Conservation (phyloP, 1,284 basidiomycete species). For the Irpex lacteus region DNA sequence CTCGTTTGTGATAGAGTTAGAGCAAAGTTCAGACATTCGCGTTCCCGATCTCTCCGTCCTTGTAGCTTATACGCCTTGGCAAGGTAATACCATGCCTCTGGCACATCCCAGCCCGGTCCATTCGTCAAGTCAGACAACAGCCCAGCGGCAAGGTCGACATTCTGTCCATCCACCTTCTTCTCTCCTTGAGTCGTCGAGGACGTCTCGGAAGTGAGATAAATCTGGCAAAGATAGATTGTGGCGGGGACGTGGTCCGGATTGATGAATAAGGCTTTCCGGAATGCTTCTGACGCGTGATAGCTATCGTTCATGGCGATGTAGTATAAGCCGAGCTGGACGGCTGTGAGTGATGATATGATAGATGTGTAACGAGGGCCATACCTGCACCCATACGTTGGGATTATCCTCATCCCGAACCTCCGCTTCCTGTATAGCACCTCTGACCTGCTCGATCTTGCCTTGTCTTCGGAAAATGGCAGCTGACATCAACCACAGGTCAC, state of each 20-base stretch:
- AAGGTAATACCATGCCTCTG: constrained; percentile 91
- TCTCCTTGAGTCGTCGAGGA: constrained; percentile 9
- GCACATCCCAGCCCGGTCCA: constrained; percentile 80
- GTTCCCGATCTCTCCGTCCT: constrained; percentile 65
- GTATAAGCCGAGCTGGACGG: constrained; percentile 71
- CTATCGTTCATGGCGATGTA: constrained; percentile 56
- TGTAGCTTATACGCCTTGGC: constrained; percentile 77
- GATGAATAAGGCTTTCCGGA: constrained; percentile 84
- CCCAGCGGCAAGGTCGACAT: constrained; percentile 72
- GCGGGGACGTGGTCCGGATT: constrained; percentile 75
- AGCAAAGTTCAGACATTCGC: constrained; percentile 75
- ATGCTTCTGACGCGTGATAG: constrained; percentile 67
- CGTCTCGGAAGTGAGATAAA: constrained; percentile 53
- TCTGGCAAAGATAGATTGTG: constrained; percentile 70
- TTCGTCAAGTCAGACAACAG: constrained; percentile 61
- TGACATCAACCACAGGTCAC: constrained; percentile 90
- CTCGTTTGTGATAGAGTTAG: constrained; percentile 69
- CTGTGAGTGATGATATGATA: constrained; percentile 10
- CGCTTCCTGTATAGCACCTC: constrained; percentile 92
- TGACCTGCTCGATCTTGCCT: constrained; percentile 87
- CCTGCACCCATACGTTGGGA: constrained; percentile 93
- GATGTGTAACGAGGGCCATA: constrained; percentile 30
- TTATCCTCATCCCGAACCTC: constrained; percentile 87
- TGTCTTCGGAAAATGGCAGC: constrained; percentile 91
- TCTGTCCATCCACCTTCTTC: constrained; percentile 37